Base-by-base conservation (phyloP, 148 eudicot genomes). In the Drosera capensis region DNA sequence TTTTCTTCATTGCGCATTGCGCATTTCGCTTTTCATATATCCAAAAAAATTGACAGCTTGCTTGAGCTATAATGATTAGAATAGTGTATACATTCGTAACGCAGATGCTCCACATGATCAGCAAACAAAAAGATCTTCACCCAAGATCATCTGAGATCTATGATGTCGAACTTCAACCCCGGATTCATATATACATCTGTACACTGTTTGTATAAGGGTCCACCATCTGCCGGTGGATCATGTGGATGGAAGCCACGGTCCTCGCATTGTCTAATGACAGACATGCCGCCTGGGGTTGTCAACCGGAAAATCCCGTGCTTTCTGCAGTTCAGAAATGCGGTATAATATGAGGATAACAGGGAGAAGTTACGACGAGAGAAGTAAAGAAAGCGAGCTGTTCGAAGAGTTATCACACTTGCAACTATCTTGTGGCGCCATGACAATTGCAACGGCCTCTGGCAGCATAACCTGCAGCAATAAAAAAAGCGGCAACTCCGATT, bases 261-360 rank as follows among this genome's bases (percentile, higher is more conserved):
- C 2, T 83, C 82, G 54, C 99, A 90, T 43, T 84, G 72, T 53
- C 99, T 78, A 37, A 90, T 85, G 25, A 78, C 74, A n/a, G 76
- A 58, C 95, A 90, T 84, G 47, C 99, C 99, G 45, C 99, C 99
- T 5, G 93, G 90, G 23, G 79, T 70, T n/a, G 95, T 84, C 62
- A 90, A 57, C 47, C 99, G 83, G 67, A 90, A 90, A 46, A 90
- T 90, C 22, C 99, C 99, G 60, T 90, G 95, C 3, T 22, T 80
- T 68, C 99, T 90, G 76, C 49, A 59, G 5, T 40, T 23, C 8
- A 23, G 7, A 22, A 51, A 54, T 2, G 25, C 25, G 7, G 14
- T 15, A 46, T n/a, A 37, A 23, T 40, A 8, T 1, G 15, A 19
- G 40, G 49, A 15, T 24, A 22, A n/a, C 14, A 22, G 26, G 25